Evolutionary conservation across 129 eudicot species (phyloP).

Genomic region (Deinandra increscens): DNA sequence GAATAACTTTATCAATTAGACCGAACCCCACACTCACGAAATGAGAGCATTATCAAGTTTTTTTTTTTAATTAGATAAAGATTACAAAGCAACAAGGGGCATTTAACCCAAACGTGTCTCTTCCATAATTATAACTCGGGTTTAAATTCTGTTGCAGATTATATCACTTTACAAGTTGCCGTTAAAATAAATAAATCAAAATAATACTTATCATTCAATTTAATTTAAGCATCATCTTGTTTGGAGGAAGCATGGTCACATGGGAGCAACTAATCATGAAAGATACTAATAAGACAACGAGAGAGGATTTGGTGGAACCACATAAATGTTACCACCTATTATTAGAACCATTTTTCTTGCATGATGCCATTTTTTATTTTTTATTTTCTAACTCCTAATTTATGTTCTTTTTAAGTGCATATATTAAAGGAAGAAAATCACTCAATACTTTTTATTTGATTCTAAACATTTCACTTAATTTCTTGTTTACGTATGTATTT

Average conservation of each 20-base stretch:
- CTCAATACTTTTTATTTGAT: no score
- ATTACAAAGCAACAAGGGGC: no score
- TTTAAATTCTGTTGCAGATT: no score
- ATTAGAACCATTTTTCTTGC: constrained; percentile 28
- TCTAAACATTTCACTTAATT: no score
- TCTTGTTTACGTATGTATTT: no score
- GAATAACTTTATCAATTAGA: no score
- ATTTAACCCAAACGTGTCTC: no score
- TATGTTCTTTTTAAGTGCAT: background rate
- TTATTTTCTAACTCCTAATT: background rate
- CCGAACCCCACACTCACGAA: no score
- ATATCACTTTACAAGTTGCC: no score
- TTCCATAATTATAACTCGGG: no score
- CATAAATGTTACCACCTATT: constrained; percentile 54
- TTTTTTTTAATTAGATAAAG: no score
- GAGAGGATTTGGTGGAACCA: constrained; percentile 68
- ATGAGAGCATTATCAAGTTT: no score
- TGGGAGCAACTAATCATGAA: constrained; percentile 60
- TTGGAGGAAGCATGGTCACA: constrained; percentile 65
- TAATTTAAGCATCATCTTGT: constrained; percentile 19
- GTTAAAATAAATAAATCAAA: background rate
- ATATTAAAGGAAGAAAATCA: background rate
- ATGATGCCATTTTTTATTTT: background rate
- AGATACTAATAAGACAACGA: constrained; percentile 54
- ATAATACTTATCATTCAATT: background rate